Evolutionary conservation across 495 filamentous ascomycete species (phyloP).

Genomic region (Daldinia loculata): DNA sequence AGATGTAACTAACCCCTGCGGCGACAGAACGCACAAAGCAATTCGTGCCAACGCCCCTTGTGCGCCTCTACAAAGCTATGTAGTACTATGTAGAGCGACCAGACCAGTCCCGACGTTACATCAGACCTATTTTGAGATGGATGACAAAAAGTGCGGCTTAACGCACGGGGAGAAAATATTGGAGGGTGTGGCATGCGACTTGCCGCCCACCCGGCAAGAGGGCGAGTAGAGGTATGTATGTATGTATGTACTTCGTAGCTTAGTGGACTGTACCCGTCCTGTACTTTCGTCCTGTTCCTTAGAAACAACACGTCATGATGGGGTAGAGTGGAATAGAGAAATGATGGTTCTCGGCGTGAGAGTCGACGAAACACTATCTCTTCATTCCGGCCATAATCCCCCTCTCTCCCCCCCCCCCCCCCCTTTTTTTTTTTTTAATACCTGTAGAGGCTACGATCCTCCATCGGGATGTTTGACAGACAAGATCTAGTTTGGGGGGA

Average conservation of each 20-base stretch:
- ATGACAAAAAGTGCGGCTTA: conserved; percentile 31
- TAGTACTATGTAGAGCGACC: not conserved
- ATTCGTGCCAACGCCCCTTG: conserved; percentile 10
- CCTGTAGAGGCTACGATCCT: not conserved
- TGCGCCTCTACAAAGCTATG: not conserved
- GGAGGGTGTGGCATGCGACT: conserved; percentile 22
- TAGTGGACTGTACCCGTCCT: not conserved
- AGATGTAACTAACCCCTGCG: conserved; percentile 18
- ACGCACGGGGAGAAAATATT: conserved; percentile 16
- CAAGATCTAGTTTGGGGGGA: conserved; percentile 25
- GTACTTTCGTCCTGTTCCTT: not conserved
- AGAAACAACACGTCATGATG: not conserved
- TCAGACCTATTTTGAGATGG: conserved; percentile 15
- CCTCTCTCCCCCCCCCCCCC: not conserved
- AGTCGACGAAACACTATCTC: not conserved
- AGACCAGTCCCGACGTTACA: conserved; percentile 27
- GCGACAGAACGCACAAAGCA: conserved; percentile 4
- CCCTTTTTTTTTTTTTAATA: not conserved
- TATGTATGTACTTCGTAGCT: not conserved
- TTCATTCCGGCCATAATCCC: not conserved
- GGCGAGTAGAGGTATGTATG: not conserved
- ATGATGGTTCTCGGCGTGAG: not conserved
- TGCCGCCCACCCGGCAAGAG: conserved; percentile 26
- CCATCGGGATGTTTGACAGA: conserved; percentile 30
- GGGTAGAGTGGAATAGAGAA: not conserved